A percentile compares a stretch with the other conserved stretches of the same genome.
Evolutionary conservation across 179 eudicot genomes (phyloP).

Genomic region (Carnegiea gigantea): DNA sequence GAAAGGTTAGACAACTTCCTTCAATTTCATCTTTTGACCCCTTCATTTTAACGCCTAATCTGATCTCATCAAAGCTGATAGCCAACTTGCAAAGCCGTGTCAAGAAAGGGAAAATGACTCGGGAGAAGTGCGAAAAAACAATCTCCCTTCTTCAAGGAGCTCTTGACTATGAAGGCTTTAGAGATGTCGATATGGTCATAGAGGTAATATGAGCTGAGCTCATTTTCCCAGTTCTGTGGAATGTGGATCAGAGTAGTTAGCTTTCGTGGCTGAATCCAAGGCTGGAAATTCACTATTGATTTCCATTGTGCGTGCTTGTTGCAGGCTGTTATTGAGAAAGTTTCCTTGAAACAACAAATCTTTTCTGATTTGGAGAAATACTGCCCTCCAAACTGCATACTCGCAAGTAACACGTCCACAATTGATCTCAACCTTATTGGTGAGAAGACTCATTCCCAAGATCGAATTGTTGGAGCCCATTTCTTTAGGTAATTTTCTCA

Average conservation of each 20-base stretch:
- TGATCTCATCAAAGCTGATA: slow-evolving; percentile 25
- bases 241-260: background rate
- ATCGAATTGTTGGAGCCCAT: slow-evolving; percentile 88
- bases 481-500: slow-evolving; percentile 70
- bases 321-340: slow-evolving; percentile 93
- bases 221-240: background rate
- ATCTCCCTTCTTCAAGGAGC: slow-evolving; percentile 73
- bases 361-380: slow-evolving; percentile 82
- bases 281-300: background rate
- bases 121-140: slow-evolving; percentile 71
- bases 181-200: slow-evolving; percentile 92
- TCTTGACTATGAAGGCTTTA: slow-evolving; percentile 73
- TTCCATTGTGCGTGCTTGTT: slow-evolving; percentile 13
- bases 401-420: slow-evolving; percentile 94
- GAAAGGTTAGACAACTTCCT: slow-evolving; percentile 49
- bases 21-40: background rate
- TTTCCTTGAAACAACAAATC: slow-evolving; percentile 82
- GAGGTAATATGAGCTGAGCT: slow-evolving; percentile 52
- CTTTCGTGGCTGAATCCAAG: slow-evolving; percentile 1
- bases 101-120: slow-evolving; percentile 84
- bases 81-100: slow-evolving; percentile 90
- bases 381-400: slow-evolving; percentile 90
- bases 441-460: slow-evolving; percentile 76
- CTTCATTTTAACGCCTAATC: slow-evolving; percentile 11
- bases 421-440: slow-evolving; percentile 89